Base-by-base conservation (phyloP, 257 asterid genomes). In the Parsonsia alboflavescens region DNA sequence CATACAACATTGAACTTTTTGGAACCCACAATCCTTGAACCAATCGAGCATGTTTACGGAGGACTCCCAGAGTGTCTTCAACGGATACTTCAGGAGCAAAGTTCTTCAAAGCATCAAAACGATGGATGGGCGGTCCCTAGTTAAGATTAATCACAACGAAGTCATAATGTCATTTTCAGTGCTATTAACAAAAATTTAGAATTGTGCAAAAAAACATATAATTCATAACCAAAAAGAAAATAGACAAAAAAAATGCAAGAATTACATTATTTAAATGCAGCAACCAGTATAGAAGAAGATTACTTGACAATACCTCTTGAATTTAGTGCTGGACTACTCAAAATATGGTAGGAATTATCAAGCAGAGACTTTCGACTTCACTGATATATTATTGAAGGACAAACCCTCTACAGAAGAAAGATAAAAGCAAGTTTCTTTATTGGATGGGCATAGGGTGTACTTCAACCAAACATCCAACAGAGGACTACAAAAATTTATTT, bases 1-100 rank as follows among this genome's bases (percentile, higher is more conserved):
- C 90, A 49, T 71, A 80, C 49, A 92, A 71, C 79, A 89, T 66
- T 7, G 84, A 8, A 77, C 90, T 89, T 82, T 80, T 92, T 7
- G 91, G 91, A 78, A 88, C 85, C 99, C 99, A 94, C 59, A 92
- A 84, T 72, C 99, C 99, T 82, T 92, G 98, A 83, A 94, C 91
- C 83, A 94, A 77, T 56, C 76, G 84, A 71, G 93, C 97, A 79
- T 76, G 77, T 45, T 86, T 89, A 65, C 82, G 87, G 80, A 94
- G 82, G 68, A 90, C 87, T 77, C 39, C 83, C 75, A 92, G 76
- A 59, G 91, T 79, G 75, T 87, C 91, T 80, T 94, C 96, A 46
- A 41, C 79, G 22, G 96, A 68, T 70, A 84, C 87, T 68, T 85
- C 92, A 6, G 87, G 90, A 16, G 96, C 97, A 24, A 94, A 84